Conservation (phyloP, 2,329 filamentous ascomycete species). For the Helminthosporium solani region DNA sequence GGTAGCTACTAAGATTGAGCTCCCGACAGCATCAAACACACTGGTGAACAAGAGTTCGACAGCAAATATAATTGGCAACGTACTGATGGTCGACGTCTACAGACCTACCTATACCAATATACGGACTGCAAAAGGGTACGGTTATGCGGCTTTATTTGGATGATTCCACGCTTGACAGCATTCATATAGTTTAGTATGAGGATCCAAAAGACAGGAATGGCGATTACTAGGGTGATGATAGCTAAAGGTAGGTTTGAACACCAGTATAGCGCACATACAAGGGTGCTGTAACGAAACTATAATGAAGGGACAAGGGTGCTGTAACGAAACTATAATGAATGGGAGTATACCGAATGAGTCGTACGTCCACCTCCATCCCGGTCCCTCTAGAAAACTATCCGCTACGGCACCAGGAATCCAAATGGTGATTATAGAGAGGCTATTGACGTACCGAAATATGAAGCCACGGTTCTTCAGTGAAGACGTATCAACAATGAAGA, state of each 20-base stretch:
- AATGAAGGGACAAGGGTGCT: too few relatives aligned
- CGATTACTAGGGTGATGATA: slow-evolving; percentile 58
- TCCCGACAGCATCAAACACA: slow-evolving; percentile 50
- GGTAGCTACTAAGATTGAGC: slow-evolving; percentile 60
- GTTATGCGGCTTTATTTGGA: slow-evolving; percentile 44
- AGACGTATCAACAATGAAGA: slow-evolving; percentile 68
- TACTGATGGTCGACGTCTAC: slow-evolving; percentile 41
- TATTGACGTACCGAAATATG: slow-evolving; percentile 52
- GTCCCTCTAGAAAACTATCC: slow-evolving; percentile 44
- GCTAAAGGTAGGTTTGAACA: slow-evolving; percentile 39
- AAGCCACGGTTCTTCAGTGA: slow-evolving; percentile 64
- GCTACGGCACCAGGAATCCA: slow-evolving; percentile 24
- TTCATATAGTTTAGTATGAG: slow-evolving; percentile 59
- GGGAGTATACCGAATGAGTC: slow-evolving; percentile 52
- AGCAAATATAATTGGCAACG: slow-evolving; percentile 48
- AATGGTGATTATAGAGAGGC: slow-evolving; percentile 19
- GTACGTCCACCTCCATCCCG: slow-evolving; percentile 66
- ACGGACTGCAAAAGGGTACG: slow-evolving; percentile 52
- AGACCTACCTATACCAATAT: slow-evolving; percentile 42
- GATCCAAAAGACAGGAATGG: slow-evolving; percentile 58
- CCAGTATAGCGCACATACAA: neutral
- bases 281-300: neutral
- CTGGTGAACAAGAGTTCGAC: slow-evolving; percentile 59
- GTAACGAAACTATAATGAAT: too few relatives aligned
- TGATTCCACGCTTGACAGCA: slow-evolving; percentile 56